Percentiles rank a stretch among this genome's conserved stretches.
These are phyloP conservation scores for Heterobasidion annosum DNA, from an alignment of 1,284 basidiomycete genomes.

Conservation along the genomic window DNA sequence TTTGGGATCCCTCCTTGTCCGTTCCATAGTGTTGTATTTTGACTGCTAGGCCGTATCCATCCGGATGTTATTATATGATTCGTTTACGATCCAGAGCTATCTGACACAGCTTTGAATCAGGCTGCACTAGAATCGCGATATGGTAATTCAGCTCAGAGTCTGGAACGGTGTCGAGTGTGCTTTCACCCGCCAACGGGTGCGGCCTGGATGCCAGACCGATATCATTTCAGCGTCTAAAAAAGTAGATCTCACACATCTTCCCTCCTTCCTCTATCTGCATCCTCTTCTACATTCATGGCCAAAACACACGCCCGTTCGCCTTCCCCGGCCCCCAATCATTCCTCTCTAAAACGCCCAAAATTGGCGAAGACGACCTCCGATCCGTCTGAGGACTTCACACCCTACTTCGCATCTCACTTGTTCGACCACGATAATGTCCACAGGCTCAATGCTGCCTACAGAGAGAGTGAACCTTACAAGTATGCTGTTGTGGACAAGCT, in stretches of 20 bases:
- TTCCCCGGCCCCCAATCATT: constrained; percentile 15
- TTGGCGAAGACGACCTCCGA: neutral
- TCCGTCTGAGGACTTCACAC: constrained; percentile 19
- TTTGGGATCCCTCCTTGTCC: neutral
- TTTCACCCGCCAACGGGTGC: no score
- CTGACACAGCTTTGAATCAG: no score
- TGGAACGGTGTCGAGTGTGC: no score
- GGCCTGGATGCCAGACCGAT: no score
- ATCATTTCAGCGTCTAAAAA: no score
- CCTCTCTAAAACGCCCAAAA: neutral
- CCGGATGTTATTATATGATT: no score
- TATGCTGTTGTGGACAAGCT: constrained; percentile 79
- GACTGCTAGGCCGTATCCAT: neutral
- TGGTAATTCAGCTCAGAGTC: no score
- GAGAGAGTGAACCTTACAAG: constrained; percentile 66
- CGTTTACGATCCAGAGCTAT: no score
- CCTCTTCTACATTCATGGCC: constrained; percentile 10
- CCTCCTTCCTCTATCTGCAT: neutral
- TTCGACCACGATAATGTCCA: constrained; percentile 50
- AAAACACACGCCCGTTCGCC: constrained; percentile 21
- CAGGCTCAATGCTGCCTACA: constrained; percentile 48
- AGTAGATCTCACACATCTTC: neutral
- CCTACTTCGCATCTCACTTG: constrained; percentile 43
- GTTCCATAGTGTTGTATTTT: neutral
- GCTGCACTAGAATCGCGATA: no score